phyloP scores from a whole-genome alignment of 176 grass and related monocot genomes.

The Zizania latifolia region DNA sequence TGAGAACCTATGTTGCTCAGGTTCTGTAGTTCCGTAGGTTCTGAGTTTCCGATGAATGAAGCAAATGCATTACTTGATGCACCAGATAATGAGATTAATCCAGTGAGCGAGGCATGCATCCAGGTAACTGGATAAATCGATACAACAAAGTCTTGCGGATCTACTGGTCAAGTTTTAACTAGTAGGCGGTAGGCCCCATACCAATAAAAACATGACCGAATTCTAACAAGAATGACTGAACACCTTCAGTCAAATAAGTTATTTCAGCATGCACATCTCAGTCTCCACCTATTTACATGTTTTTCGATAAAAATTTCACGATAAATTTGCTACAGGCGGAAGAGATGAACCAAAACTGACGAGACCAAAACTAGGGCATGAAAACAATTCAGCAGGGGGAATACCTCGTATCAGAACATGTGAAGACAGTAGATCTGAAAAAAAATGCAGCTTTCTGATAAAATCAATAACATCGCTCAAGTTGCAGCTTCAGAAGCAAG shows the following conservation, averaged over 20 bases:
- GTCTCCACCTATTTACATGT: too few species aligned
- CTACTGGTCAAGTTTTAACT: background rate
- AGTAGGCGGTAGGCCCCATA: background rate
- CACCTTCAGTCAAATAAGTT: background rate
- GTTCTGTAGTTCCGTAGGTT: too few species aligned
- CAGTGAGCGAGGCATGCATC: background rate
- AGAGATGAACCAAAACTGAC: background rate
- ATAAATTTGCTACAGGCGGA: slow-evolving; percentile 2
- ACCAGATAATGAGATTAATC: background rate
- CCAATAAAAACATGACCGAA: background rate
- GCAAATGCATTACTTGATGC: background rate
- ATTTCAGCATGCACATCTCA: too few species aligned
- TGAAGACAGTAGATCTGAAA: background rate
- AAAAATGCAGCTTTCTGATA: background rate
- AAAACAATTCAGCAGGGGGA: background rate
- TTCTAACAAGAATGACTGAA: background rate
- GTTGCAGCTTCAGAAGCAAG: slow-evolving; percentile 46
- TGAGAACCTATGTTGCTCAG: too few species aligned
- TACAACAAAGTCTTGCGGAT: background rate
- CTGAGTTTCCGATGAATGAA: background rate
- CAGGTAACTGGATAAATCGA: background rate
- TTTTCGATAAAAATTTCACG: too few species aligned
- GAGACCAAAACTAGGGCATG: background rate
- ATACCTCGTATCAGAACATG: background rate
- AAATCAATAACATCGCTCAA: slow-evolving; percentile 25